These are phyloP conservation scores for Byssothecium circinans DNA, from an alignment of 2,329 filamentous ascomycete genomes.

Conservation along the genomic window DNA sequence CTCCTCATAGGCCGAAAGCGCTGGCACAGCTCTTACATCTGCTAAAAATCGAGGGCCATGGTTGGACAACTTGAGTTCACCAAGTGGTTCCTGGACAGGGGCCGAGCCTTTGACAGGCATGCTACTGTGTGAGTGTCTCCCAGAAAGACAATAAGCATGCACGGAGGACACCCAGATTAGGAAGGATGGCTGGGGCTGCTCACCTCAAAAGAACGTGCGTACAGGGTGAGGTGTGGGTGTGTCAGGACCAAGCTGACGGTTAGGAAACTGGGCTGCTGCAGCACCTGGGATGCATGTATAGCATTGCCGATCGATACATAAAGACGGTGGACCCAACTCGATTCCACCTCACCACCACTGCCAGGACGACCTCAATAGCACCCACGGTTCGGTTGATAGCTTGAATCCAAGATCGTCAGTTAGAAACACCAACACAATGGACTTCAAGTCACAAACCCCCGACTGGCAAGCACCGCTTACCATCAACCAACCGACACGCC, in stretches of 20 bases:
- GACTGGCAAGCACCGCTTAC: slow-evolving; percentile 25
- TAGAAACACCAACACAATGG: slow-evolving; percentile 18
- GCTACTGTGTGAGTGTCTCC: slow-evolving; percentile 9
- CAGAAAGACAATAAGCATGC: slow-evolving; percentile 5
- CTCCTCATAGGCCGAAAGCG: slow-evolving; percentile 3
- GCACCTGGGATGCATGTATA: not conserved
- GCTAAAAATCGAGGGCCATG: not conserved
- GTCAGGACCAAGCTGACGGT: slow-evolving; percentile 13
- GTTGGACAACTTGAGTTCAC: not conserved
- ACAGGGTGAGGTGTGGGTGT: not conserved
- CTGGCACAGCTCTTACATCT: slow-evolving; percentile 4
- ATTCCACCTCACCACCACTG: slow-evolving; percentile 1
- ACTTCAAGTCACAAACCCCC: slow-evolving; percentile 21
- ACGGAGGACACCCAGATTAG: slow-evolving; percentile 6
- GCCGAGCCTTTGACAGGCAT: slow-evolving; percentile 10
- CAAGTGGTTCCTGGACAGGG: slow-evolving; percentile 1
- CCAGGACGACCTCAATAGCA: not conserved
- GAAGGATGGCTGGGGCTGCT: slow-evolving; percentile 7
- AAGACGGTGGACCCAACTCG: slow-evolving; percentile 15
- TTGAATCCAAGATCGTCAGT: slow-evolving; percentile 8
- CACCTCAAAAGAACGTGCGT: slow-evolving; percentile 5
- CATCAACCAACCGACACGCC: slow-evolving; percentile 8
- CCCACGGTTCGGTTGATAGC: slow-evolving; percentile 4
- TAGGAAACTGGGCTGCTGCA: not conserved
- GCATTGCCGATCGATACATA: slow-evolving; percentile 18